A percentile compares a stretch with the other conserved stretches of the same genome.
These are phyloP conservation scores for Fusarium chlamydosporum DNA, from an alignment of 2,329 filamentous ascomycete species.

Conservation along the genomic window DNA sequence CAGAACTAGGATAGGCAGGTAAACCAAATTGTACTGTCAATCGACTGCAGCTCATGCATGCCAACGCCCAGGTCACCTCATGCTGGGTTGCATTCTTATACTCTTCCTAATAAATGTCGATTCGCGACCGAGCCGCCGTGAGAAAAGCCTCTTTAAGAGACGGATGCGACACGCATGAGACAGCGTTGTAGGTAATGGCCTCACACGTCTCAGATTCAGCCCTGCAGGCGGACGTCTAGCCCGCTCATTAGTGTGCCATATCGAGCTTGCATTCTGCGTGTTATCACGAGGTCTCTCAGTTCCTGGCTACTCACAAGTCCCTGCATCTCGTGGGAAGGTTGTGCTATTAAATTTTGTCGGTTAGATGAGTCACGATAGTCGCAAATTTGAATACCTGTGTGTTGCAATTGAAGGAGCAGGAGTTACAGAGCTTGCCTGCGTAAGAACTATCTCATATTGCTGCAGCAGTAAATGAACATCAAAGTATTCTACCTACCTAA, in stretches of 20 bases:
- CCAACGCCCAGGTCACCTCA: neutral
- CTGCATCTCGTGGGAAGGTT: constrained; percentile 31
- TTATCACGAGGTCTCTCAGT: constrained; percentile 31
- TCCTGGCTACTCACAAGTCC: constrained; percentile 29
- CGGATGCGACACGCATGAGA: constrained; percentile 9
- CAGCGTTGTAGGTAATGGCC: constrained; percentile 29
- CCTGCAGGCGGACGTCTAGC: constrained; percentile 28
- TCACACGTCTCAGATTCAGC: constrained; percentile 44
- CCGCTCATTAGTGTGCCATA: constrained; percentile 34
- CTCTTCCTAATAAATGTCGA: neutral
- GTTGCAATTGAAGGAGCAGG: neutral
- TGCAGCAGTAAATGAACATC: neutral
- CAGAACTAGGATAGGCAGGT: constrained; percentile 41
- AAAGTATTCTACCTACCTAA: no score
- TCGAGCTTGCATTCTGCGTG: constrained; percentile 15
- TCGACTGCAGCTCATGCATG: constrained; percentile 12
- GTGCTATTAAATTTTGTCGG: neutral
- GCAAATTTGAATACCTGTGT: neutral
- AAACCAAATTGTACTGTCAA: constrained; percentile 16
- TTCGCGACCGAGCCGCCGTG: neutral
- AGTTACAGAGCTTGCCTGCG: neutral
- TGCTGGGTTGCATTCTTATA: constrained; percentile 14
- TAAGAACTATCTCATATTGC: neutral
- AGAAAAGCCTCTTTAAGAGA: neutral
- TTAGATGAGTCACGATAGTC: neutral